These are phyloP conservation scores for Aureobasidium zeae DNA, from an alignment of 2,329 filamentous ascomycete genomes.

Conservation along the genomic window DNA sequence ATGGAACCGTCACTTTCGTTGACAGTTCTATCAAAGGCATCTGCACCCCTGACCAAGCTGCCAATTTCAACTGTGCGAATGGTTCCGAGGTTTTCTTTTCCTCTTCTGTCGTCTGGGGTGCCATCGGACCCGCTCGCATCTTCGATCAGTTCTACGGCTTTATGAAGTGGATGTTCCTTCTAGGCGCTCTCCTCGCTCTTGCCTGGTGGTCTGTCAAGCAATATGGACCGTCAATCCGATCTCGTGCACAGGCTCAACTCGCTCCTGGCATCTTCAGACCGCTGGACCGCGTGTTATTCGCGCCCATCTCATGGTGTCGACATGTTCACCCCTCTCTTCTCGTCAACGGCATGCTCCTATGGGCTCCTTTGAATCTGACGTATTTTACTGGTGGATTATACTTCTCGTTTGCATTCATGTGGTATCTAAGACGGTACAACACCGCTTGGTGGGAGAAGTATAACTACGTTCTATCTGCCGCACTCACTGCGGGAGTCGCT, in stretches of 20 bases:
- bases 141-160: slow-evolving; percentile 41
- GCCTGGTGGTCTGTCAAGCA: slow-evolving; percentile 24
- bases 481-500: slow-evolving; percentile 34
- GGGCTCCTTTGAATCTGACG: slow-evolving; percentile 17
- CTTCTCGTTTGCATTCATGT: slow-evolving; percentile 55
- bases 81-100: slow-evolving; percentile 88
- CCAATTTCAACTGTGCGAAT: slow-evolving; percentile 83
- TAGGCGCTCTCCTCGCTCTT: slow-evolving; percentile 36
- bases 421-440: slow-evolving; percentile 57
- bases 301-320: slow-evolving; percentile 25
- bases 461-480: slow-evolving; percentile 45
- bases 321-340: slow-evolving; percentile 16
- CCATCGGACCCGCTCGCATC: slow-evolving; percentile 42
- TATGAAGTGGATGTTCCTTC: slow-evolving; percentile 44
- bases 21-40: slow-evolving; percentile 66
- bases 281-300: slow-evolving; percentile 77
- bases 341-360: slow-evolving; percentile 15
- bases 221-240: slow-evolving; percentile 76
- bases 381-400: slow-evolving; percentile 17
- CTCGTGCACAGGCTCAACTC: slow-evolving; percentile 56
- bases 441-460: slow-evolving; percentile 81
- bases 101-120: slow-evolving; percentile 71
- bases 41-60: slow-evolving; percentile 71
- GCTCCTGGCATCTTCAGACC: slow-evolving; percentile 75
- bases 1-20: slow-evolving; percentile 84